Evolutionary conservation across 257 asterid species (phyloP), one percentile per base, ranked within the genome.

Genomic region (Solanum tacnaense): DNA sequence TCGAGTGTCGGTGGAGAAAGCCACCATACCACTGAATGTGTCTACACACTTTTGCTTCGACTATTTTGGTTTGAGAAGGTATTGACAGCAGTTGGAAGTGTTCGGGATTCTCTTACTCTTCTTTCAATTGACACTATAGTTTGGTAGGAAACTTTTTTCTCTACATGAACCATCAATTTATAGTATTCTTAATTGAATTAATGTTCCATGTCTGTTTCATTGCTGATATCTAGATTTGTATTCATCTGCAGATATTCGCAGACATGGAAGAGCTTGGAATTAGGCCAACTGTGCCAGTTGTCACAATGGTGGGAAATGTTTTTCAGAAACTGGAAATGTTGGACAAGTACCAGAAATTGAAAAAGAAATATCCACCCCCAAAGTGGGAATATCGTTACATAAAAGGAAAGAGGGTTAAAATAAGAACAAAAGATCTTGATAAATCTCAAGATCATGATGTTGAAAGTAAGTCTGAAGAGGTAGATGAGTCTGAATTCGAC

Each of bases 241-340:
- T 88, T 75, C 86, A 32, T 74, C 62, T 92, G 83, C 89, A 96
- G 98, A 89, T 93, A 93, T 97, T 96, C 79, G 99, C 98, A 71
- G 98, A 96, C 92, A 96, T 96, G 99, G 98, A 97, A 91, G 99
- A 95, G 94, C 99, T 97, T 7, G 94, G 98, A 31, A 88, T 93
- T 72, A 90, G 92, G 72, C 98, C 99, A n/a, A 93, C 92, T 36
- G 82, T 89, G 89, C 5, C 89, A 2, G 92, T 95, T 13, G 96
- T 97, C 39, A 87, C 90, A 12, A 93, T 93, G 98, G 94, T 97
- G 71, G 99, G 98, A 87, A 94, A 92, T 70, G 97, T 91, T 32
- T 93, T 96, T 89, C 90, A 91, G 89, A 94, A 93, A 92, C 96
- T 94, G 32, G 96, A 73, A 87, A 94, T 94, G 98, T 11, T 91